phyloP scores from a whole-genome alignment of 495 filamentous ascomycete genomes.

The Lepidopterella palustris region DNA sequence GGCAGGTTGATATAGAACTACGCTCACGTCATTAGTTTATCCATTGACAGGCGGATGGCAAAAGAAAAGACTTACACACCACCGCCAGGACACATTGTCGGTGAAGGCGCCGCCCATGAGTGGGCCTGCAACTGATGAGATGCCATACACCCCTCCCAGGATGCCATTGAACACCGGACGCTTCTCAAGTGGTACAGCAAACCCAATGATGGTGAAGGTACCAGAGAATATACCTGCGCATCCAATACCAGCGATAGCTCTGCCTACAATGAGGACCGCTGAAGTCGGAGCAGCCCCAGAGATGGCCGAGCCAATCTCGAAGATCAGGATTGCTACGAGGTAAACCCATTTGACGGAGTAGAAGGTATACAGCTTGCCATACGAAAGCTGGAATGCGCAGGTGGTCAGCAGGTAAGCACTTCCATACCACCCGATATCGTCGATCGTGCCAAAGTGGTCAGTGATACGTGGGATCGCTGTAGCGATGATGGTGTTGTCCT shows the following conservation, averaged over 20 bases:
- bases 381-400: background rate
- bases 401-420: background rate
- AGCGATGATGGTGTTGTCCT: background rate
- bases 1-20: conserved; percentile 42
- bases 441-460: background rate
- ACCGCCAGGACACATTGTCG: conserved; percentile 8
- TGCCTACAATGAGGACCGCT: background rate
- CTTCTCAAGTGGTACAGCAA: background rate
- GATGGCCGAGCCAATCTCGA: background rate
- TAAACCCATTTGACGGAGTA: background rate
- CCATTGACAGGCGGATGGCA: conserved; percentile 3
- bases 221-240: conserved; percentile 8
- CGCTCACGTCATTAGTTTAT: background rate
- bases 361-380: background rate
- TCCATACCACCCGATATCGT: background rate
- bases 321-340: background rate
- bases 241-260: conserved; percentile 3
- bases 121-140: conserved; percentile 8
- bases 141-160: conserved; percentile 1
- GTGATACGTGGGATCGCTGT: background rate
- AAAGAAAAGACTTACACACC: conserved; percentile 28
- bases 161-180: background rate
- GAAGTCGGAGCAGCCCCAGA: background rate
- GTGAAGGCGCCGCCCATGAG: conserved; percentile 16
- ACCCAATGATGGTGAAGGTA: conserved; percentile 3